These are phyloP conservation scores for Penicillium antarcticum DNA, from an alignment of 495 filamentous ascomycete genomes.

Conservation along the genomic window DNA sequence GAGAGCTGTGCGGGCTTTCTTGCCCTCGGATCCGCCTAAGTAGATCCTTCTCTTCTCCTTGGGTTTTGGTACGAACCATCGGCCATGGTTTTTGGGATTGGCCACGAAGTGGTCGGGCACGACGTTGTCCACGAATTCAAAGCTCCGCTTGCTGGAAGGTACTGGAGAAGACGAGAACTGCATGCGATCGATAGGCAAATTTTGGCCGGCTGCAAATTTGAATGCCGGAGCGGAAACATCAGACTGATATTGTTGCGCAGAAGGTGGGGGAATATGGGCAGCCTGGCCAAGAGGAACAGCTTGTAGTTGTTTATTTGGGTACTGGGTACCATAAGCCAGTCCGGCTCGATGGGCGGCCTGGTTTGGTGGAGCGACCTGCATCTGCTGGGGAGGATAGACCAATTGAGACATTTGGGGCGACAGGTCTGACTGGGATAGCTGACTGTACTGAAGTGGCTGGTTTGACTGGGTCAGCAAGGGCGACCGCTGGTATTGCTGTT, in stretches of 20 bases:
- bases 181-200: not conserved
- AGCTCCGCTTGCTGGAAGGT: not conserved
- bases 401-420: too few species aligned
- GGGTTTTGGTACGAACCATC: slow-evolving; percentile 4
- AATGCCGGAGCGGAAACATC: not conserved
- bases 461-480: too few species aligned
- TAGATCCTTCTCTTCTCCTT: not conserved
- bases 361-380: too few species aligned
- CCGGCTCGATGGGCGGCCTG: too few species aligned
- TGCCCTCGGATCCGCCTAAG: slow-evolving; percentile 18
- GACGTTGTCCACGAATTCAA: slow-evolving; percentile 8
- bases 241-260: not conserved
- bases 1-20: not conserved
- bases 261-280: not conserved
- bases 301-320: too few species aligned
- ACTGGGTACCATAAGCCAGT: too few species aligned
- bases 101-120: slow-evolving; percentile 18
- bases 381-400: too few species aligned
- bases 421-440: too few species aligned
- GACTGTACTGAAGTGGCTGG: too few species aligned
- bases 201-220: not conserved
- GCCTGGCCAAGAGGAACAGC: too few species aligned
- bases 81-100: slow-evolving; percentile 27
- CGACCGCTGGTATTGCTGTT: too few species aligned
- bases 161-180: not conserved